Percentiles rank a stretch among this genome's conserved stretches.
Evolutionary conservation across 2,329 filamentous ascomycete species (phyloP).

Genomic region (Alternaria viburni): DNA sequence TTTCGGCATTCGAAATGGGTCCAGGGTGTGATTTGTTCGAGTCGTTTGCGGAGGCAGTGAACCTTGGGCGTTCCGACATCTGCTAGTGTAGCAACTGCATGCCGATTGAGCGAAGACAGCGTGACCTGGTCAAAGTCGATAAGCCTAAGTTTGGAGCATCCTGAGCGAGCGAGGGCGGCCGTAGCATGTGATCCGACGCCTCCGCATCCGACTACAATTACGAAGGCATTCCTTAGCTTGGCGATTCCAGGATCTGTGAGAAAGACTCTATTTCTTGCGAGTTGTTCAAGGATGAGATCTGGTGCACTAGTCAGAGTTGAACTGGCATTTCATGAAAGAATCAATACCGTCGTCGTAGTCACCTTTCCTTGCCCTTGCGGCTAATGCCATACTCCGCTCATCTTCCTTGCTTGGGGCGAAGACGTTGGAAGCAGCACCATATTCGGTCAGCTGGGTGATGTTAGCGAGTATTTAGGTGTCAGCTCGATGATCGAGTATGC

Average conservation of each 20-base stretch:
- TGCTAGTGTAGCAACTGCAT: constrained; percentile 90
- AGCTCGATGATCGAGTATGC: constrained; percentile 27
- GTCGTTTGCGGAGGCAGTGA: constrained; percentile 75
- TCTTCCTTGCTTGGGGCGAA: constrained; percentile 59
- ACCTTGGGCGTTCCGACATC: constrained; percentile 96
- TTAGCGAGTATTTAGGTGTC: constrained; percentile 36
- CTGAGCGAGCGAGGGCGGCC: constrained; percentile 84
- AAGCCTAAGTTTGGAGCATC: constrained; percentile 84
- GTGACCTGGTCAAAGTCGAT: constrained; percentile 99
- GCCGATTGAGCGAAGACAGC: constrained; percentile 90
- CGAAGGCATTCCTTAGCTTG: constrained; percentile 79
- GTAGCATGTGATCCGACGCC: constrained; percentile 94
- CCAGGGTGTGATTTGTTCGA: constrained; percentile 92
- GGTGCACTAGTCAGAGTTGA: constrained; percentile 5
- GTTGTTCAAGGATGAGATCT: constrained; percentile 92
- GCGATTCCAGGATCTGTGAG: constrained; percentile 80
- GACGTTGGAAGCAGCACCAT: constrained; percentile 60
- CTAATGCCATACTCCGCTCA: constrained; percentile 63
- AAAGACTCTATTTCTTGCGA: constrained; percentile 92
- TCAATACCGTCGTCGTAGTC: constrained; percentile 68
- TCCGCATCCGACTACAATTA: constrained; percentile 90
- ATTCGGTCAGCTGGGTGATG: constrained; percentile 63
- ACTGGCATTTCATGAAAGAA: background rate
- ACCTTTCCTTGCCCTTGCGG: constrained; percentile 65
- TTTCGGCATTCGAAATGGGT: constrained; percentile 84